Percentiles rank a stretch among this genome's conserved stretches.
Conservation (phyloP, 164 flowering plant species). For the Warburgia ugandensis region DNA sequence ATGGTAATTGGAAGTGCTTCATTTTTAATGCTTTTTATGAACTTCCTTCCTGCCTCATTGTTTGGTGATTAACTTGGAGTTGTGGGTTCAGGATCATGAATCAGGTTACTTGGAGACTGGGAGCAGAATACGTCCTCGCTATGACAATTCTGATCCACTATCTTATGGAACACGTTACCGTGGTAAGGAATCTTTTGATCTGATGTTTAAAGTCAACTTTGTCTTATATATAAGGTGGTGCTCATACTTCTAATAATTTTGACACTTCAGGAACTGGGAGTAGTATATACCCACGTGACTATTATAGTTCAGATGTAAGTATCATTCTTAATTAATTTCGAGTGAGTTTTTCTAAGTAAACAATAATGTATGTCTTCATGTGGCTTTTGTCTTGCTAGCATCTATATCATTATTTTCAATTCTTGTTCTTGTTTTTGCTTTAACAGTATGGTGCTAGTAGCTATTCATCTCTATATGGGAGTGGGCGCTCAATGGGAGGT, state of each 20-base stretch:
- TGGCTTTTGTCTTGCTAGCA: background rate
- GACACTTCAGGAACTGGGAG: slow-evolving; percentile 32
- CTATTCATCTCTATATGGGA: slow-evolving; percentile 37
- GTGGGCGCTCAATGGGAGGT: slow-evolving; percentile 38
- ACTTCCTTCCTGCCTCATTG: background rate
- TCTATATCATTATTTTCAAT: background rate
- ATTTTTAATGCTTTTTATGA: background rate
- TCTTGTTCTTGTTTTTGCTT: background rate
- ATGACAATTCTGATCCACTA: slow-evolving; percentile 41
- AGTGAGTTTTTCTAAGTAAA: background rate
- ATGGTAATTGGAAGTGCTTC: slow-evolving; percentile 24
- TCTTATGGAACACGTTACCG: slow-evolving; percentile 33
- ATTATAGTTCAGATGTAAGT: slow-evolving; percentile 54
- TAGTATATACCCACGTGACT: slow-evolving; percentile 31
- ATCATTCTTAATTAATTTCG: background rate
- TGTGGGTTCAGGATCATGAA: slow-evolving; percentile 36
- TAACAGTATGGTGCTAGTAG: slow-evolving; percentile 40
- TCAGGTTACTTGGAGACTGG: slow-evolving; percentile 44
- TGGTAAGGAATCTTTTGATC: slow-evolving; percentile 27
- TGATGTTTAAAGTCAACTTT: background rate
- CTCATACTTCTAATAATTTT: no score
- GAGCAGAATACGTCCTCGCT: slow-evolving; percentile 47
- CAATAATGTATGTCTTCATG: background rate
- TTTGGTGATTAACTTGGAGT: slow-evolving; percentile 1
- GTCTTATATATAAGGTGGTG: background rate